phyloP scores from a whole-genome alignment of 2,329 filamentous ascomycete genomes.

The Exophiala mesophila region DNA sequence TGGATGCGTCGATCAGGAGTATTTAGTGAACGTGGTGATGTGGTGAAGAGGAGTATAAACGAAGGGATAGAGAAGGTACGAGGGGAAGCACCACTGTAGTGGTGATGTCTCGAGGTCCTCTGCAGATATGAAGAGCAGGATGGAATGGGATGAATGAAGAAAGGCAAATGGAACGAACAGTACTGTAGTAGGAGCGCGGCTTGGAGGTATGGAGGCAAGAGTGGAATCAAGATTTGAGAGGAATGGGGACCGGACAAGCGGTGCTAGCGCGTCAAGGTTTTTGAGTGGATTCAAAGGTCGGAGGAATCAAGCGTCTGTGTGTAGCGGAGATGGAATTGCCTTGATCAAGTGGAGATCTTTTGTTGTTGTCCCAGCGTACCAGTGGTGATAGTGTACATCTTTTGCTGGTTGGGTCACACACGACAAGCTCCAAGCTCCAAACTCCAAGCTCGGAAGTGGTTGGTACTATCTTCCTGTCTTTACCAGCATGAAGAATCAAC shows the following conservation, averaged over 20 bases:
- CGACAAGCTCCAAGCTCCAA: too few relatives aligned
- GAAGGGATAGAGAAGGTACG: neutral
- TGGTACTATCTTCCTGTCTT: too few relatives aligned
- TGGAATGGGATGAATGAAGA: neutral
- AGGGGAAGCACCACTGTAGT: neutral
- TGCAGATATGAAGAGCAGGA: neutral
- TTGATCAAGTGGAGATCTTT: neutral
- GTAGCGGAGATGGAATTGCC: neutral
- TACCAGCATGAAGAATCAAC: too few relatives aligned
- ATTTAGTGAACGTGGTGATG: too few relatives aligned
- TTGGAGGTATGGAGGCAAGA: neutral
- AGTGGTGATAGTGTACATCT: too few relatives aligned
- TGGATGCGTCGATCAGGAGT: too few relatives aligned
- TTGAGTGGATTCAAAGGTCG: conserved; percentile 4
- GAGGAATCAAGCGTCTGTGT: too few relatives aligned
- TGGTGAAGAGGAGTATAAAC: neutral
- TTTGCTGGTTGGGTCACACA: too few relatives aligned
- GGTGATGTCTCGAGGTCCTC: neutral
- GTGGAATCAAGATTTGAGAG: neutral
- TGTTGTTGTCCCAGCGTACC: neutral
- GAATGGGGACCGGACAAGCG: neutral
- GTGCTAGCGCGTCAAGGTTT: neutral
- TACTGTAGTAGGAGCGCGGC: neutral
- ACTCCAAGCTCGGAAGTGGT: neutral
- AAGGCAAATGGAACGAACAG: neutral